These are phyloP conservation scores for Hymenoscyphus infarciens DNA, from an alignment of 2,329 filamentous ascomycete species.

Conservation along the genomic window DNA sequence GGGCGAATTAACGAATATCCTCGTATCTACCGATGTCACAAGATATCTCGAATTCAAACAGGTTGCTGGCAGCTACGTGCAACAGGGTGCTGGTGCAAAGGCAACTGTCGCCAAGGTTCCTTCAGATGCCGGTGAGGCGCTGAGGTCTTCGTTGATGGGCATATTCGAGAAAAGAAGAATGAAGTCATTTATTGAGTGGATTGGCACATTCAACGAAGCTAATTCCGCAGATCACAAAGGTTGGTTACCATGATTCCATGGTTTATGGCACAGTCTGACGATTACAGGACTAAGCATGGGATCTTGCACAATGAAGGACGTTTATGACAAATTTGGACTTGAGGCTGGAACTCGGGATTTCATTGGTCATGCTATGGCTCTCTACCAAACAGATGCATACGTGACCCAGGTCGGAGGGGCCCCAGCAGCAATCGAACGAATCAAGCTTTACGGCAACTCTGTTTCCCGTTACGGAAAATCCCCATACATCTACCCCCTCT, in stretches of 20 bases:
- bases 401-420: conserved; percentile 69
- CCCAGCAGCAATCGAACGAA: conserved; percentile 83
- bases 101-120: conserved; percentile 96
- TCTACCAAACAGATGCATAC: conserved; percentile 89
- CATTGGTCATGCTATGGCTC: conserved; percentile 96
- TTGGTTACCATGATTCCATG: conserved; percentile 41
- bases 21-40: conserved; percentile 91
- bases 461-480: conserved; percentile 98
- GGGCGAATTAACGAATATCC: conserved; percentile 96
- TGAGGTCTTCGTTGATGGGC: conserved; percentile 92
- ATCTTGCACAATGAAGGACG: conserved; percentile 89
- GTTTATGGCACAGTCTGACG: conserved; percentile 25
- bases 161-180: conserved; percentile 97
- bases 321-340: conserved; percentile 96
- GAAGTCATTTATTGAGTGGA: conserved; percentile 95
- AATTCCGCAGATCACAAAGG: conserved; percentile 88
- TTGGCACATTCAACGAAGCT: conserved; percentile 78
- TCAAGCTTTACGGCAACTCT: conserved; percentile 94
- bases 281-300: conserved; percentile 71
- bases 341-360: conserved; percentile 90
- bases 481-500: conserved; percentile 98
- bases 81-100: conserved; percentile 77
- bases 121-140: conserved; percentile 84
- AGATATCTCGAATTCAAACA: conserved; percentile 90
- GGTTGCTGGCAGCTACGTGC: conserved; percentile 93